Evolutionary conservation across 2,329 filamentous ascomycete genomes (phyloP), one percentile per base, ranked within the genome.

Genomic region (Cercospora sp.): DNA sequence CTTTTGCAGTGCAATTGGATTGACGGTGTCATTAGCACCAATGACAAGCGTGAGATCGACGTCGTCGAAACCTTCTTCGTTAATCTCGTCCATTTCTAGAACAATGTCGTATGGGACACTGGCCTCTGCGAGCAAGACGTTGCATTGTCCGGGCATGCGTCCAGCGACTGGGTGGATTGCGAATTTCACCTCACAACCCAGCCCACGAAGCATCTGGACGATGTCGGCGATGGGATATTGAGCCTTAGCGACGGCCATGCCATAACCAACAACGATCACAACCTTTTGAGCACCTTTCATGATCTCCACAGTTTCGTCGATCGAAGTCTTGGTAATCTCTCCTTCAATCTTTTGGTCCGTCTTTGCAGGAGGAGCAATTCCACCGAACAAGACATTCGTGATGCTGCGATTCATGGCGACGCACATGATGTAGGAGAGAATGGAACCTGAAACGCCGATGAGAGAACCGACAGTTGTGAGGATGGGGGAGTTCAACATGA

Each of bases 1-100:
- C 5, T 91, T 89, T 78, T 97, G 92, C 71, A 97, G 82, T 0
- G 93, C 92, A 74, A 94, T 94, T 0, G 93, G 93, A 75, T 97
- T 97, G 42, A 97, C 93, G 0, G 93, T 97, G 75, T 97, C 93
- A 74, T 97, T 97, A 8, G 93, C 93, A 3, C 93, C 93, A 75
- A 97, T 97, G 0, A 97, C 93, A 3, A 74, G 86, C 0, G 92
- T 93, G 9, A 97, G 84, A 75, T 97, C 93, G 0, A 93, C 96
- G 30, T 95, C 91, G 6, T 85, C 80, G 78, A 97, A 97, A 75
- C 76, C 75, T 65, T 97, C 93, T 70, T 96, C 93, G 79, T 97
- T 97, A 81, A 97, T 96, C 82, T 97, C 93, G 74, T 97, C 93
- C 93, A 97, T 97, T 81, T 97, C 93, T 57, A 96, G 85, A 30